These are phyloP conservation scores for Agroathelia rolfsii DNA, from an alignment of 1,284 basidiomycete species.

Conservation along the genomic window DNA sequence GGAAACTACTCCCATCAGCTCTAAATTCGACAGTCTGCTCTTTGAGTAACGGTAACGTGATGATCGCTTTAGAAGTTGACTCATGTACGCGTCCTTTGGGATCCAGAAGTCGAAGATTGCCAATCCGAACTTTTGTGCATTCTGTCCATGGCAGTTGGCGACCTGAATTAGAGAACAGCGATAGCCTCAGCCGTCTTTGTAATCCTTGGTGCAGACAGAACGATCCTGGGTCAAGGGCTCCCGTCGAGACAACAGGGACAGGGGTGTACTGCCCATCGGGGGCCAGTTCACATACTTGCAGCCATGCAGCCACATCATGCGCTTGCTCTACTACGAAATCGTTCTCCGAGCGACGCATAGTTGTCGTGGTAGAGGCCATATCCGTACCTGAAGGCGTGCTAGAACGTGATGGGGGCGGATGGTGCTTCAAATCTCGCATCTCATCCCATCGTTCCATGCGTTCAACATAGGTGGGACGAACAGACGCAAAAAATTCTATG, in stretches of 20 bases:
- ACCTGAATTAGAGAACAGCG: conserved; percentile 82
- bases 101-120: conserved; percentile 80
- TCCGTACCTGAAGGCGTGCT: too few species aligned
- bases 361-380: conserved; percentile 43
- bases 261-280: conserved; percentile 79
- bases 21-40: conserved; percentile 66
- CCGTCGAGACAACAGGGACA: conserved; percentile 73
- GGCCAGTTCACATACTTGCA: conserved; percentile 83
- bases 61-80: conserved; percentile 54
- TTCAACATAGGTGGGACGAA: conserved; percentile 75
- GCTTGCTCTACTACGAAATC: conserved; percentile 84
- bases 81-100: conserved; percentile 74
- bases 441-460: conserved; percentile 89
- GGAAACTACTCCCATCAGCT: conserved; percentile 70
- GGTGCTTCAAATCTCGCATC: conserved; percentile 59
- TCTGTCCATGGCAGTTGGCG: conserved; percentile 80
- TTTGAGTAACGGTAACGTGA: conserved; percentile 65
- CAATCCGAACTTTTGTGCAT: conserved; percentile 69
- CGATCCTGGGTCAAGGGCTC: conserved; percentile 74
- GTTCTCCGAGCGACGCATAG: conserved; percentile 85
- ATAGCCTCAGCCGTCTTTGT: conserved; percentile 75
- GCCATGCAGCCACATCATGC: conserved; percentile 82
- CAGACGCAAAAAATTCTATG: conserved; percentile 81
- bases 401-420: conserved; percentile 22
- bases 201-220: conserved; percentile 91